phyloP scores from a whole-genome alignment of 2,329 filamentous ascomycete species.

The Pseudocercospora pini-densiflorae region DNA sequence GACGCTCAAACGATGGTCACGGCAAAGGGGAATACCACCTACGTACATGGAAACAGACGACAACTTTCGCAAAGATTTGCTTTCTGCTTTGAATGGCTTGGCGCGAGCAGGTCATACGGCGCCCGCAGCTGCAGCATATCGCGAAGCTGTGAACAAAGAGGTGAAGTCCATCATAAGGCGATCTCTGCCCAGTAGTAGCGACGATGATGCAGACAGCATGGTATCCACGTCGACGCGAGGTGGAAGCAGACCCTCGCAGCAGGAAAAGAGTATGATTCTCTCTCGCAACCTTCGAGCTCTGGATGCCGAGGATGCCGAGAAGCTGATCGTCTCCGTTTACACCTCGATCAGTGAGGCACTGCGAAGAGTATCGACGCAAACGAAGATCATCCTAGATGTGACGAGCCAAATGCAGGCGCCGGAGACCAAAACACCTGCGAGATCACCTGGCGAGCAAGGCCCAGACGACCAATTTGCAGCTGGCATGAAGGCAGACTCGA shows the following conservation, averaged over 20 bases:
- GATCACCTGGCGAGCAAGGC: slow-evolving; percentile 51
- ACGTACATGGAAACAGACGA: slow-evolving; percentile 77
- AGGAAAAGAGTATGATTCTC: slow-evolving; percentile 87
- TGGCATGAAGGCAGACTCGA: slow-evolving; percentile 23
- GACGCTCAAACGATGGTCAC: slow-evolving; percentile 82
- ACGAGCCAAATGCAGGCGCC: slow-evolving; percentile 71
- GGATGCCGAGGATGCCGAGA: slow-evolving; percentile 82
- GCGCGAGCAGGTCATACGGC: slow-evolving; percentile 79
- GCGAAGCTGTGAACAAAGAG: slow-evolving; percentile 82
- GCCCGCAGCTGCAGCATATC: slow-evolving; percentile 80
- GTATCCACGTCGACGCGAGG: slow-evolving; percentile 80
- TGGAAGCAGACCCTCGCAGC: slow-evolving; percentile 71
- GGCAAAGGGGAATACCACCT: slow-evolving; percentile 59
- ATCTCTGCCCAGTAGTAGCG: slow-evolving; percentile 87
- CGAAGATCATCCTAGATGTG: slow-evolving; percentile 93
- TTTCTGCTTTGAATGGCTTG: slow-evolving; percentile 76
- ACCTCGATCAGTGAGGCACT: slow-evolving; percentile 86
- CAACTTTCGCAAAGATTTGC: slow-evolving; percentile 70
- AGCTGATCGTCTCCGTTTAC: slow-evolving; percentile 81
- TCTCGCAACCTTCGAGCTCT: slow-evolving; percentile 86
- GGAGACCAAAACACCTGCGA: slow-evolving; percentile 40
- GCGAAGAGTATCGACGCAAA: slow-evolving; percentile 82
- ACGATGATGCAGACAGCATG: slow-evolving; percentile 91
- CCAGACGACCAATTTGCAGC: slow-evolving; percentile 48
- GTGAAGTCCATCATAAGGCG: slow-evolving; percentile 82